Conservation (phyloP, 441 rosid species). For the Erodium chrysanthum region DNA sequence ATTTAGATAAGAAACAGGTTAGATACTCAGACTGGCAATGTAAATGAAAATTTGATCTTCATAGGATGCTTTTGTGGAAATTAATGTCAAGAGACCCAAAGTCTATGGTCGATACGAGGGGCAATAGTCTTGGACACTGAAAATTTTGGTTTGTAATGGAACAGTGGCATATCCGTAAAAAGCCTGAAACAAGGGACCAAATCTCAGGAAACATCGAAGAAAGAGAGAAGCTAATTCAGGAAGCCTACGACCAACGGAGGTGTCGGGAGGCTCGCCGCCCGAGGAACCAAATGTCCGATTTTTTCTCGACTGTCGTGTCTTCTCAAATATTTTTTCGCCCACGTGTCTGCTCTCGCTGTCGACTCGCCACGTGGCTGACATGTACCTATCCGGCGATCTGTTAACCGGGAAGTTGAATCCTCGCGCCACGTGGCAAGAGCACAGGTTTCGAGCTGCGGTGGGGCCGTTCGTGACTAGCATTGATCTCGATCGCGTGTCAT, state of each 20-base stretch:
- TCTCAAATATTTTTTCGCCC: background rate
- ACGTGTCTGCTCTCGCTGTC: constrained; percentile 13
- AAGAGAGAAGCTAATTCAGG: constrained; percentile 12
- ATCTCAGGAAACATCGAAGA: background rate
- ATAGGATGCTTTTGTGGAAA: background rate
- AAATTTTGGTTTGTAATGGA: background rate
- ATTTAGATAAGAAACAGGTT: too few relatives aligned
- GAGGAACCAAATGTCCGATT: constrained; percentile 25
- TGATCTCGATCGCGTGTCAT: too few relatives aligned
- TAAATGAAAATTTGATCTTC: background rate
- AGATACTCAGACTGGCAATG: too few relatives aligned
- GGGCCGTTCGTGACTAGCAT: background rate
- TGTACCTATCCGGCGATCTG: background rate
- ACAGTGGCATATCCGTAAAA: constrained; percentile 2
- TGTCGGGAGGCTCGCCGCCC: constrained; percentile 19
- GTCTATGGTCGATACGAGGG: background rate
- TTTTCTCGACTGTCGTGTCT: constrained; percentile 9
- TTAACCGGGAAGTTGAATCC: background rate
- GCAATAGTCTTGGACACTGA: background rate
- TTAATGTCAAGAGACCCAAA: background rate
- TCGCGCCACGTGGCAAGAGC: background rate
- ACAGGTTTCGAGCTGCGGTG: background rate
- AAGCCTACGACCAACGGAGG: constrained; percentile 23
- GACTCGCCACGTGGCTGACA: constrained; percentile 6
- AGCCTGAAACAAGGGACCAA: background rate